These are phyloP conservation scores for Mariannaea sp. DNA, from an alignment of 2,329 filamentous ascomycete genomes.

Conservation along the genomic window DNA sequence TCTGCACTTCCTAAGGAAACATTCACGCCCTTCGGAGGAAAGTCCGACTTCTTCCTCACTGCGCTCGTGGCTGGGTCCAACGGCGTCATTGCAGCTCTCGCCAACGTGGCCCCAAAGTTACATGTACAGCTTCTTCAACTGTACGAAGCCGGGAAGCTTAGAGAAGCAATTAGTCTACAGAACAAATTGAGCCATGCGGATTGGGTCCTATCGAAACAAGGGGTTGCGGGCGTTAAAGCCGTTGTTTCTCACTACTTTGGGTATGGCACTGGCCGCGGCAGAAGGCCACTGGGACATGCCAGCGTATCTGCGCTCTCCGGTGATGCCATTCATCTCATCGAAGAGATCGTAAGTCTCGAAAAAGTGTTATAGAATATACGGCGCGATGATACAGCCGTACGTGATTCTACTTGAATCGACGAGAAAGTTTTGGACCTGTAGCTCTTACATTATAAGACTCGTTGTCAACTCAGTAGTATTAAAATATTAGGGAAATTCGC, in stretches of 20 bases:
- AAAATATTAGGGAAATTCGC: too few relatives aligned
- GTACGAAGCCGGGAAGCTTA: slow-evolving; percentile 14
- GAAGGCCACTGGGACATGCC: slow-evolving; percentile 16
- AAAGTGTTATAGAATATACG: too few relatives aligned
- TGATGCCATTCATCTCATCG: too few relatives aligned
- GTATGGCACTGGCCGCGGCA: slow-evolving; percentile 14
- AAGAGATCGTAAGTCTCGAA: too few relatives aligned
- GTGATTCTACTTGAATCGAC: too few relatives aligned
- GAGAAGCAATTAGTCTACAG: slow-evolving; percentile 12
- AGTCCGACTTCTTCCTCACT: slow-evolving; percentile 17
- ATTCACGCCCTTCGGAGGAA: slow-evolving; percentile 12
- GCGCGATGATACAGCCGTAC: too few relatives aligned
- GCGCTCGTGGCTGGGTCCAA: slow-evolving; percentile 14
- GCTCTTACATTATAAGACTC: too few relatives aligned
- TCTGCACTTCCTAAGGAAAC: slow-evolving; percentile 1
- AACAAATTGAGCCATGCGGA: slow-evolving; percentile 9
- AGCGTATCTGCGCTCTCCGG: too few relatives aligned
- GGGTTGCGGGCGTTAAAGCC: slow-evolving; percentile 10
- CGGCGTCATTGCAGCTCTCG: slow-evolving; percentile 12
- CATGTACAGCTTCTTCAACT: slow-evolving; percentile 14
- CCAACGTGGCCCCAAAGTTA: slow-evolving; percentile 7
- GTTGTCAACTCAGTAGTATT: too few relatives aligned
- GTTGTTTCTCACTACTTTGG: slow-evolving; percentile 10
- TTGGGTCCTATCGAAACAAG: slow-evolving; percentile 12
- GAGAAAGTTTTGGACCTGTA: too few relatives aligned